Base-by-base conservation (phyloP, 495 filamentous ascomycete genomes). In the Podospora didyma region DNA sequence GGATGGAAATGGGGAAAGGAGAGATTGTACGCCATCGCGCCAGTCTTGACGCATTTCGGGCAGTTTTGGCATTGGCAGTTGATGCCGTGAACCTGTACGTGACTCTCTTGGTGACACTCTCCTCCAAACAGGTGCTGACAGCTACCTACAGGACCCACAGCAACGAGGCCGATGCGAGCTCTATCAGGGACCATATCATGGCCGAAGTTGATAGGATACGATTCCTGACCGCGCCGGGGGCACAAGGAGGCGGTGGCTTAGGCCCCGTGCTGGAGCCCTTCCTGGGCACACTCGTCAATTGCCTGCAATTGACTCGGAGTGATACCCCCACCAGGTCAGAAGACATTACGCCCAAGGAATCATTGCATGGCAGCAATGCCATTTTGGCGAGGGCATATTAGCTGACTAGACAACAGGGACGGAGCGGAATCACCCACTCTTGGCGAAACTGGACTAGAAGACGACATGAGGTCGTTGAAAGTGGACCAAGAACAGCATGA, bases 41-140 rank as follows among this genome's bases (percentile, higher is more conserved):
- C 9, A 56, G 54, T 20, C 28, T 69, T 1, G 57, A 49, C 12
- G 56, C 41, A 6, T 61, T 64, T 31, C 61, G 66, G 1, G 55
- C 57, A 21, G 61, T 58, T 1, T 24, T 70, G 16, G 57, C 39
- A 2, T 46, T 68, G 26, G 61, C 59, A 4, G 49, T 68, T 7
- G 63, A 70, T 10, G 56, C 66, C 6, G 58, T 62, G 2, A 62
- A 26, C 21, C 37, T 68, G 56, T 65, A 57, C 16, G 53, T 49
- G n/a, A n/a, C 39, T 5, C 10, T 17, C n/a, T 14, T 31, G 9
- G 14, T 24, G 12, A 0, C 34, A 34, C 10, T 46, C 7, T 12
- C 5, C 20, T 19, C 42, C 23, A 31, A 3, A 31, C 26, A 31
- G 9, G 26, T 9, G 26, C 26, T 31, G 26, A 31, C 3, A 31